phyloP scores from a whole-genome alignment of 768 basidiomycete species.

The Pleurotus cornucopiae region DNA sequence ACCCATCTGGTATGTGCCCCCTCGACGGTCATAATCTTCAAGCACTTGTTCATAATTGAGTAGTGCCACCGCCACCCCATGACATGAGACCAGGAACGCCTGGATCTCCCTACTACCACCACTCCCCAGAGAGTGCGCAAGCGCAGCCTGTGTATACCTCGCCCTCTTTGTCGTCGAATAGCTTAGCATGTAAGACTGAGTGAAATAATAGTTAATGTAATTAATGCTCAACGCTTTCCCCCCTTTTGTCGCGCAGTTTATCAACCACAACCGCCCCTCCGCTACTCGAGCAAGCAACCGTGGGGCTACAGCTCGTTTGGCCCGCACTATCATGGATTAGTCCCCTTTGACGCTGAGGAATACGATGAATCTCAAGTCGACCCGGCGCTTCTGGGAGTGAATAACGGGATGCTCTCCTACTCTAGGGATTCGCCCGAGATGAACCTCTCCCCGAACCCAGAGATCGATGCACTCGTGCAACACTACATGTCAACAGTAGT shows the following conservation, averaged over 20 bases:
- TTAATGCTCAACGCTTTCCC: slow-evolving; percentile 6
- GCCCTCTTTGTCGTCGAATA: slow-evolving; percentile 29
- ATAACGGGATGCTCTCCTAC: neutral
- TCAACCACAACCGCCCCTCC: neutral
- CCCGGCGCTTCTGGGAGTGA: neutral
- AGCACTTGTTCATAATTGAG: neutral
- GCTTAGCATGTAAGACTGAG: slow-evolving; percentile 65
- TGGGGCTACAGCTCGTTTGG: neutral
- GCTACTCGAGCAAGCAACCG: neutral
- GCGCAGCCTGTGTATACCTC: neutral
- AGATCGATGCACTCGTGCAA: slow-evolving; percentile 13
- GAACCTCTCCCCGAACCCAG: neutral
- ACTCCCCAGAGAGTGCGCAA: neutral
- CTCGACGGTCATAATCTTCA: neutral
- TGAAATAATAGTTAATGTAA: slow-evolving; percentile 5
- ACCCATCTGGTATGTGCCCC: slow-evolving; percentile 10
- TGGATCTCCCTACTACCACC: neutral
- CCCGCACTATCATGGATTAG: neutral
- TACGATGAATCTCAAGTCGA: slow-evolving; percentile 3
- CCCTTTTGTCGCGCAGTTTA: neutral
- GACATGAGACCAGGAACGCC: slow-evolving; percentile 7
- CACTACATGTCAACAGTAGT: slow-evolving; percentile 63
- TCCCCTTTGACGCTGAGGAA: neutral
- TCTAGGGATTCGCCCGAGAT: neutral
- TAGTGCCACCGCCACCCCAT: slow-evolving; percentile 6